Base-by-base conservation (phyloP, 2,329 filamentous ascomycete species). In the Aspergillus floridensis region DNA sequence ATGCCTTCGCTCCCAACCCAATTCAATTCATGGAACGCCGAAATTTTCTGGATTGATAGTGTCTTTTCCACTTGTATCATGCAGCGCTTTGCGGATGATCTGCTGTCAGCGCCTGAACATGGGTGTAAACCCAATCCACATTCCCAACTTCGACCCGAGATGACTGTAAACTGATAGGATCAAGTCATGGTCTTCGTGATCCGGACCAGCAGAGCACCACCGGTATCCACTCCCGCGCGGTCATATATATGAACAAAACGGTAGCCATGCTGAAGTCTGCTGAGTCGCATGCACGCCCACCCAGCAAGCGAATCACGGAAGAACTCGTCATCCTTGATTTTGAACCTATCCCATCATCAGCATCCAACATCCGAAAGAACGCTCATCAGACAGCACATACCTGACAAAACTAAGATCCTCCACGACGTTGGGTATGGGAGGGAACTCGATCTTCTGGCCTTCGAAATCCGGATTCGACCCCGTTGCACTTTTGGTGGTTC, bases 271-370 rank as follows among this genome's bases (percentile, higher is more conserved):
- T 86, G 86, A 60, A 97, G 75, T 7, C 92, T 84, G 76, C 97
- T 92, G 22, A 98, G 84, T 44, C 92, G 84, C 66, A 96, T 88
- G 70, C 92, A 96, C 1, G 90, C 87, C 95, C 95, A 98, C 2
- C 89, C 92, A 11, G 92, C 88, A 58, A 96, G 76, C 60, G 89
- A 84, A 69, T 98, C 92, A 63, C 84, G 83, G 4, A 88, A 87
- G 65, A 93, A 85, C 74, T 93, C 89, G 66, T 96, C 89, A 72
- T 98, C 91, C 74, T 92, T 89, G 65, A 98, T 82, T 68, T 96
- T 92, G 80, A 98, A 91, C 66, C 86, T 88, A 57, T 46, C 31
- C 53, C 11, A 29, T 11, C 2, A 12, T 60, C 35, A 51, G 53
- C 52, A 38, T 53, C 47, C 52, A 16, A 49, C 10, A 26, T 38